A percentile compares a stretch with the other conserved stretches of the same genome.
Conservation (phyloP, 208 protist species). For the Vickermania ingenoplastis region DNA sequence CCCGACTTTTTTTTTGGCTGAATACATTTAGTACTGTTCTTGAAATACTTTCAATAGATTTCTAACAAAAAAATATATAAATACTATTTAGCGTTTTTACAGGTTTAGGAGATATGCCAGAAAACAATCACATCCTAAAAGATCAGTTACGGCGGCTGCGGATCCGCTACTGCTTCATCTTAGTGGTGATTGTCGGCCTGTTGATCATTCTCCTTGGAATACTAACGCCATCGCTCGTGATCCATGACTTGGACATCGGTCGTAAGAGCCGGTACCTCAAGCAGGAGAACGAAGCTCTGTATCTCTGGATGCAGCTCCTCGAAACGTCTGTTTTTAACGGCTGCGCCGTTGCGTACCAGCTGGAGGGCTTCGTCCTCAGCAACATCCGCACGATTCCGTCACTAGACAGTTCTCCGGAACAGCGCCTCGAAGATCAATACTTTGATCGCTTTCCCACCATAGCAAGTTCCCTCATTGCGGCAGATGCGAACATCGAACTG, state of each 20-base stretch:
- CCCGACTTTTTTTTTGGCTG: too few species aligned
- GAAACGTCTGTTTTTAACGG: neutral
- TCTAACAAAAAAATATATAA: too few species aligned
- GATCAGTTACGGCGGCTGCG: too few species aligned
- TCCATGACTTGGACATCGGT: neutral
- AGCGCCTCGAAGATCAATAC: slow-evolving; percentile 5
- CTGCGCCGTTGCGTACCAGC: neutral
- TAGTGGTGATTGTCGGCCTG: neutral
- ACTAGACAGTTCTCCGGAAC: slow-evolving; percentile 7
- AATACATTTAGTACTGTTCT: too few species aligned
- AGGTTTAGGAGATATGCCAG: too few species aligned
- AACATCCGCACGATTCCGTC: slow-evolving; percentile 8
- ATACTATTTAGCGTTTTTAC: too few species aligned
- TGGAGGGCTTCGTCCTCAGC: slow-evolving; percentile 15
- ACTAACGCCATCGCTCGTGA: neutral
- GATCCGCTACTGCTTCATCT: too few species aligned
- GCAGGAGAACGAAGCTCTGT: neutral
- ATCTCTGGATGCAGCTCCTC: neutral
- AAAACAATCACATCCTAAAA: too few species aligned
- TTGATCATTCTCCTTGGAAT: neutral
- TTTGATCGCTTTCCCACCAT: slow-evolving; percentile 9
- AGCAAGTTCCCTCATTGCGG: neutral
- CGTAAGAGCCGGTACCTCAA: neutral
- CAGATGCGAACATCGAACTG: neutral
- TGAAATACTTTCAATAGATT: too few species aligned